phyloP scores from a whole-genome alignment of 441 rosid genomes.

The Hura crepitans region DNA sequence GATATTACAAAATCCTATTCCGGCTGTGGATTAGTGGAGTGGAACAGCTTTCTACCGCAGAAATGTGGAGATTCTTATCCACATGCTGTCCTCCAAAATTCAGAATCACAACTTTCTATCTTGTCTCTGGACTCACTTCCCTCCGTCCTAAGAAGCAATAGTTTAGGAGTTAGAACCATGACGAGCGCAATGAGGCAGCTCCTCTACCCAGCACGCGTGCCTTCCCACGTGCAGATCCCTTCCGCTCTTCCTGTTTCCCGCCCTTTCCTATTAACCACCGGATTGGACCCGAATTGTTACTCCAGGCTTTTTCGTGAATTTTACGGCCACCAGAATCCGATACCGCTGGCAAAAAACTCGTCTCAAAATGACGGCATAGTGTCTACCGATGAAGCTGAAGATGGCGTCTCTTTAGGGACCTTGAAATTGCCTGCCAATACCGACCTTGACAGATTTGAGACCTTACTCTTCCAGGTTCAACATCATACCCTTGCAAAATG shows the following conservation, averaged over 20 bases:
- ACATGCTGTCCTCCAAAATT: background rate
- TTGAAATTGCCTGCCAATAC: constrained; percentile 66
- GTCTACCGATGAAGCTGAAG: constrained; percentile 38
- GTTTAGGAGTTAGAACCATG: constrained; percentile 19
- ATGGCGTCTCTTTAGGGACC: constrained; percentile 79
- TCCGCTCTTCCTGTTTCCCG: constrained; percentile 12
- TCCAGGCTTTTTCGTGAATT: background rate
- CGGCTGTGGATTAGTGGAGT: too few species aligned
- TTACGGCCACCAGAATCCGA: constrained; percentile 11
- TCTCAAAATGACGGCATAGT: constrained; percentile 30
- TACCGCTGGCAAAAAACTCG: constrained; percentile 28
- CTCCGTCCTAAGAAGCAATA: background rate
- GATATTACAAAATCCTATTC: too few species aligned
- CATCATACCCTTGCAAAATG: background rate
- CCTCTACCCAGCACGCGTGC: constrained; percentile 17
- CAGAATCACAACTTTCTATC: background rate
- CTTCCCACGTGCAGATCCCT: constrained; percentile 17
- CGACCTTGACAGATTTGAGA: constrained; percentile 61
- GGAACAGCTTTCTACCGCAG: background rate
- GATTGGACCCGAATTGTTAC: background rate
- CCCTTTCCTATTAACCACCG: background rate
- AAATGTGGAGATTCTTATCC: background rate
- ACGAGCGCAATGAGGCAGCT: constrained; percentile 25
- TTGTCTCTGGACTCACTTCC: background rate
- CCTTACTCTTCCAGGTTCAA: constrained; percentile 69